Evolutionary conservation across 345 rosid species (phyloP).

Genomic region (Psidium friedrichsthalianum): DNA sequence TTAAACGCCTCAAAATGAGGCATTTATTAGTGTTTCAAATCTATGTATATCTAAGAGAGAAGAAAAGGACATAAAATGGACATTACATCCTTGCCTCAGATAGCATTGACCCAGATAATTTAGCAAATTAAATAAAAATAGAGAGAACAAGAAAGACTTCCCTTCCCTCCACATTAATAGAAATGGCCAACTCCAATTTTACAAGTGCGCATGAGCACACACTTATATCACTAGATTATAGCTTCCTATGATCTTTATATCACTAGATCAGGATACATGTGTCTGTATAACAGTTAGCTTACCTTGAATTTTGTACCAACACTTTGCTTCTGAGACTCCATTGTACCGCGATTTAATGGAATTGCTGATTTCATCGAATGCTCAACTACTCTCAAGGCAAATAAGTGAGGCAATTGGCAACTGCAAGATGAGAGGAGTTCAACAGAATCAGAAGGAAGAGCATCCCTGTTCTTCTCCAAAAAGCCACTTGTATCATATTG

Average conservation of each 20-base stretch:
- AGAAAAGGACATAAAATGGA: neutral
- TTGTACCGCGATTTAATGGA: constrained; percentile 7
- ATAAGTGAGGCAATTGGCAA: constrained; percentile 36
- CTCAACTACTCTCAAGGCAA: constrained; percentile 35
- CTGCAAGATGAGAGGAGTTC: constrained; percentile 59
- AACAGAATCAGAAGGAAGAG: constrained; percentile 46
- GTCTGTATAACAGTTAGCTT: neutral
- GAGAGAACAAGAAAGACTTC: neutral
- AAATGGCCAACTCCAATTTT: neutral
- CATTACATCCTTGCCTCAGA: neutral
- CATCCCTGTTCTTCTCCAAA: constrained; percentile 91
- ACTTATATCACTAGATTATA: neutral
- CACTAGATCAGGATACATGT: neutral
- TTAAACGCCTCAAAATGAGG: neutral
- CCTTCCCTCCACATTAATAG: neutral
- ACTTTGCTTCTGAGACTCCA: constrained; percentile 49
- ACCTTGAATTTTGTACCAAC: constrained; percentile 85
- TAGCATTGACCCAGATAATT: neutral
- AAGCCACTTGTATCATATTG: constrained; percentile 81
- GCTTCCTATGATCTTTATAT: neutral
- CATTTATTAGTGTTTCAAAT: neutral
- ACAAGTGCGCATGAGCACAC: neutral
- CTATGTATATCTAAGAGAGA: neutral
- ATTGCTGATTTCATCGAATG: constrained; percentile 23
- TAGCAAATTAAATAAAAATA: neutral